These are phyloP conservation scores for Xanthoconium stramineum DNA, from an alignment of 768 basidiomycete genomes.

Conservation along the genomic window DNA sequence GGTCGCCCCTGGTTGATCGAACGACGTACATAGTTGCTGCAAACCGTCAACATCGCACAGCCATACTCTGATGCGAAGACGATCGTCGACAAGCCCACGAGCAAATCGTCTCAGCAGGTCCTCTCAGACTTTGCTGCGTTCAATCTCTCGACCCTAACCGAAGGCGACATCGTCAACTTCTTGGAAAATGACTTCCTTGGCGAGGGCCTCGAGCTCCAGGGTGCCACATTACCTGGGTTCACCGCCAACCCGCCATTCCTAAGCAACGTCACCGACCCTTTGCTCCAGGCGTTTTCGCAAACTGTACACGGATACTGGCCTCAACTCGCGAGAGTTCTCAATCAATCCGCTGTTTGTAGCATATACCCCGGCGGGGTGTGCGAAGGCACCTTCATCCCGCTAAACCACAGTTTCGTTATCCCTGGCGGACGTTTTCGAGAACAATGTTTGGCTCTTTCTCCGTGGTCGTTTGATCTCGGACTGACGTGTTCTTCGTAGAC, in stretches of 20 bases:
- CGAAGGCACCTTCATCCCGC: conserved; percentile 81
- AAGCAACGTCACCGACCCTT: conserved; percentile 61
- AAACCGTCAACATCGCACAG: conserved; percentile 79
- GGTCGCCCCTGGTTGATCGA: not conserved
- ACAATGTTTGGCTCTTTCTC: conserved; percentile 56
- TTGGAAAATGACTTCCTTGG: conserved; percentile 74
- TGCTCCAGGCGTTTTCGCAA: conserved; percentile 68
- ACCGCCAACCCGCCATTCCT: conserved; percentile 63
- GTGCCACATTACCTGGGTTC: conserved; percentile 60
- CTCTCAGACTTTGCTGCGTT: conserved; percentile 59
- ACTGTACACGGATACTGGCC: conserved; percentile 88
- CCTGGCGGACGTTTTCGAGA: conserved; percentile 87
- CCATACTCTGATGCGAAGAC: conserved; percentile 83
- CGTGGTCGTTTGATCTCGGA: not conserved
- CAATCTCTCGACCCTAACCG: conserved; percentile 45
- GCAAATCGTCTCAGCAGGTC: conserved; percentile 59
- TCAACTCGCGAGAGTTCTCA: conserved; percentile 72
- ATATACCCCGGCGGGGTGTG: conserved; percentile 49
- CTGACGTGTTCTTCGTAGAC: conserved; percentile 30
- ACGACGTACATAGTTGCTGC: conserved; percentile 60
- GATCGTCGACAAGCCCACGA: conserved; percentile 87
- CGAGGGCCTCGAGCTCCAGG: conserved; percentile 81
- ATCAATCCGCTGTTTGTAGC: conserved; percentile 62
- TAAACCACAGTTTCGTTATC: conserved; percentile 89
- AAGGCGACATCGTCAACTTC: conserved; percentile 64